Evolutionary conservation across 179 eudicot genomes (phyloP).

Genomic region (Monotropa hypopitys): DNA sequence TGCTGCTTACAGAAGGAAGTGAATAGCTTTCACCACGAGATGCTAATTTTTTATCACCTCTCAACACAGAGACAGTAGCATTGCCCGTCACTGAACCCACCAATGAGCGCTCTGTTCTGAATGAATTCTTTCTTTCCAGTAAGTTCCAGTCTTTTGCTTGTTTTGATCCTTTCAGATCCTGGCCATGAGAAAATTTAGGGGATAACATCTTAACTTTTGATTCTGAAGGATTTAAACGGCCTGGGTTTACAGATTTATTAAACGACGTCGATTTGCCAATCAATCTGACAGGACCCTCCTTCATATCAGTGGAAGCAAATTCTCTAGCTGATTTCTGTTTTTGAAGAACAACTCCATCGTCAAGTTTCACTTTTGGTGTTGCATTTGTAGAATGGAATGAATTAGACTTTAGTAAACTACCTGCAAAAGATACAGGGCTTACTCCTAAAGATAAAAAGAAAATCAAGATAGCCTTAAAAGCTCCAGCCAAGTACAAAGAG

Average conservation of each 20-base stretch:
- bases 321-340: constrained; percentile 40
- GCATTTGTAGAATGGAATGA: constrained; percentile 50
- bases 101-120: constrained; percentile 36
- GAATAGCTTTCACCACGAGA: constrained; percentile 28
- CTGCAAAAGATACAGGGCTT: constrained; percentile 27
- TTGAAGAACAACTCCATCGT: constrained; percentile 48
- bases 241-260: constrained; percentile 33
- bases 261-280: constrained; percentile 68
- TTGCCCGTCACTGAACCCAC: constrained; percentile 26
- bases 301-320: constrained; percentile 26
- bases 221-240: constrained; percentile 38
- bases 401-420: constrained; percentile 56
- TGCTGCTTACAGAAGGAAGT: constrained; percentile 23
- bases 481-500: background rate
- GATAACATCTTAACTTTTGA: constrained; percentile 80
- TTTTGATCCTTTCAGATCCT: constrained; percentile 49
- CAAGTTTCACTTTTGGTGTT: constrained; percentile 49
- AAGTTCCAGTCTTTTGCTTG: constrained; percentile 39
- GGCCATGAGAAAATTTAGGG: constrained; percentile 44
- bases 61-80: constrained; percentile 16
- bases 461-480: background rate
- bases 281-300: constrained; percentile 38
- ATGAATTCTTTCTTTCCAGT: constrained; percentile 58
- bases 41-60: constrained; percentile 19
- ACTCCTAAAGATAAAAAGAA: background rate